Evolutionary conservation across 139 green algal genomes (phyloP).

Genomic region (Picocystis salinarum): DNA sequence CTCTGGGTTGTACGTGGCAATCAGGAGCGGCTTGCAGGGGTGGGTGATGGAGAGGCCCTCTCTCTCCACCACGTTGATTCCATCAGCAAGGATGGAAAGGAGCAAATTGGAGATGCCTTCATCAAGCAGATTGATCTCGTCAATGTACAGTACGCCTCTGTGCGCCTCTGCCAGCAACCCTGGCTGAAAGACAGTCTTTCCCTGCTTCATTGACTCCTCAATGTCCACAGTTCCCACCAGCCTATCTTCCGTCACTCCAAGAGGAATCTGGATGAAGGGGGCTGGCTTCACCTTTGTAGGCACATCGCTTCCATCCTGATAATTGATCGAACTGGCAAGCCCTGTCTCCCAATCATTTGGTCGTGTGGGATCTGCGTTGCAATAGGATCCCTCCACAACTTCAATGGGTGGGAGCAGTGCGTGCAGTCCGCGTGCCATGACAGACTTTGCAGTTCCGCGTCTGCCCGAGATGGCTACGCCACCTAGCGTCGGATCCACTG

Average conservation of each 20-base stretch:
- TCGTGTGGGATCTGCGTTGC: constrained; percentile 72
- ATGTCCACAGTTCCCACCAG: constrained; percentile 98
- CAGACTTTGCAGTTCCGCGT: constrained; percentile 84
- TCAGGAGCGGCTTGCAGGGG: constrained; percentile 86
- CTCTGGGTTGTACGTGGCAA: constrained; percentile 97
- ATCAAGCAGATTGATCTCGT: constrained; percentile 97
- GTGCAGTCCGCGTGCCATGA: constrained; percentile 92
- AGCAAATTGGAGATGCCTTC: constrained; percentile 96
- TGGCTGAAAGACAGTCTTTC: constrained; percentile 92
- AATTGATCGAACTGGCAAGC: not conserved
- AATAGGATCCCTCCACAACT: constrained; percentile 68
- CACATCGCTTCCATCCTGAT: not conserved
- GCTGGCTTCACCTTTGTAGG: constrained; percentile 28
- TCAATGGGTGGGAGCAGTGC: constrained; percentile 93
- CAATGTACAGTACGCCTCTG: constrained; percentile 74
- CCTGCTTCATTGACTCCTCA: constrained; percentile 92
- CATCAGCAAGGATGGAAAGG: constrained; percentile 81
- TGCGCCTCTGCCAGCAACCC: constrained; percentile 90
- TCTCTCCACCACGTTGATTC: constrained; percentile 88
- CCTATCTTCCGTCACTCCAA: constrained; percentile 95
- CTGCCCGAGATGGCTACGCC: constrained; percentile 83
- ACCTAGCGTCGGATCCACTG: constrained; percentile 71
- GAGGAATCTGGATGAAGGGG: constrained; percentile 91
- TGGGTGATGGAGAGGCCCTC: constrained; percentile 91
- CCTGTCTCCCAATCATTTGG: constrained; percentile 1